A percentile compares a stretch with the other conserved stretches of the same genome.
phyloP scores from a whole-genome alignment of 2,329 filamentous ascomycete genomes.

The Colletotrichum sp. region DNA sequence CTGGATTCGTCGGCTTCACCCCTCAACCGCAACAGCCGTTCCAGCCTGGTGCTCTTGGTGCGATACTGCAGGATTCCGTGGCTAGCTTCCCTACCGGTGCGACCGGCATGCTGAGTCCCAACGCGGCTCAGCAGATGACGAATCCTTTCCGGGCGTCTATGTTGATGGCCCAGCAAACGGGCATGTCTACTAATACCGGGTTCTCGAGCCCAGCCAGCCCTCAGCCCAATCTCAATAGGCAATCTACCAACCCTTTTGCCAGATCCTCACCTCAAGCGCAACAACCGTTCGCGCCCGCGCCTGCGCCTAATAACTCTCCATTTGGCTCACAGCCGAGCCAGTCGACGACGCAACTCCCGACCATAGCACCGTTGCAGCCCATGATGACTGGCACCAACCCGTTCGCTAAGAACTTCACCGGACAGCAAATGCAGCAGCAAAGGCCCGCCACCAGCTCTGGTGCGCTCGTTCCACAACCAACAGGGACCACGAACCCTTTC shows the following conservation, averaged over 20 bases:
- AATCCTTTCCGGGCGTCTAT: conserved; percentile 96
- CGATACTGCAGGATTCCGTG: conserved; percentile 63
- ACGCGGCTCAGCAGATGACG: conserved; percentile 66
- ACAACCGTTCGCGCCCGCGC: conserved; percentile 38
- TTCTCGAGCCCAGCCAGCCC: conserved; percentile 45
- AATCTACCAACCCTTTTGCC: conserved; percentile 88
- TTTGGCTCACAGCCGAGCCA: conserved; percentile 48
- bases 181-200: conserved; percentile 42
- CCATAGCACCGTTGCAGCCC: conserved; percentile 48
- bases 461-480: conserved; percentile 73
- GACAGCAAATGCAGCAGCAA: conserved; percentile 37
- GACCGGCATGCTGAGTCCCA: conserved; percentile 41
- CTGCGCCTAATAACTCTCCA: conserved; percentile 36
- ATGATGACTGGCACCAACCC: conserved; percentile 63
- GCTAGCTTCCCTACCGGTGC: conserved; percentile 53
- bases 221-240: conserved; percentile 45
- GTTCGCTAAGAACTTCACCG: conserved; percentile 54
- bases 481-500: conserved; percentile 93
- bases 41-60: conserved; percentile 54
- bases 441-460: conserved; percentile 49
- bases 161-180: conserved; percentile 66
- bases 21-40: conserved; percentile 59
- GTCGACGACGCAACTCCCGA: conserved; percentile 21
- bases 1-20: conserved; percentile 84
- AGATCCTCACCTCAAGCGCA: conserved; percentile 50